These are phyloP conservation scores for Simmondsia chinensis DNA, from an alignment of 148 eudicot genomes.

Conservation along the genomic window DNA sequence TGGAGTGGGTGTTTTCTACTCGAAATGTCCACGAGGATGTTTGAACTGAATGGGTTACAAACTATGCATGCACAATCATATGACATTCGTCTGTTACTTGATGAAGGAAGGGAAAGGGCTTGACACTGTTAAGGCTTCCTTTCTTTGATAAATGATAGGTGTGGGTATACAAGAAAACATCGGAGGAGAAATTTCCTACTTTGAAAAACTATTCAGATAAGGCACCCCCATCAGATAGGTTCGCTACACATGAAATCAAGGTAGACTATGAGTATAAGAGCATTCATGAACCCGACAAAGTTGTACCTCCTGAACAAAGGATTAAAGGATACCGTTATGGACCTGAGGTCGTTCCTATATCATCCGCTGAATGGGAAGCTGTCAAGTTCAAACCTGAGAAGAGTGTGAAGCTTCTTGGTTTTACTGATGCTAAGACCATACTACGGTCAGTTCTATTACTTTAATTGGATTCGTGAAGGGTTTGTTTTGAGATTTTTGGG, in stretches of 20 bases:
- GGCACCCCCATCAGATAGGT: constrained; percentile 88
- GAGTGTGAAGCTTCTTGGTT: constrained; percentile 89
- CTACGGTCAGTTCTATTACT: constrained; percentile 42
- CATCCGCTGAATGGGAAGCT: constrained; percentile 90
- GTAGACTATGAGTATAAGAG: constrained; percentile 83
- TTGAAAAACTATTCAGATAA: constrained; percentile 94
- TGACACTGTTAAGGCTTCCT: no score
- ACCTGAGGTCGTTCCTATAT: constrained; percentile 93
- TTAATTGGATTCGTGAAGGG: neutral
- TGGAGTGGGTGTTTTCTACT: no score
- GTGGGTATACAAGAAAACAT: constrained; percentile 98
- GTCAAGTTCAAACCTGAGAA: constrained; percentile 94
- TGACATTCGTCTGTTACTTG: neutral
- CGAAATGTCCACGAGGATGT: no score
- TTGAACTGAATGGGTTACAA: no score
- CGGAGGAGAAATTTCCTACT: constrained; percentile 86
- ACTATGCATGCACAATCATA: no score
- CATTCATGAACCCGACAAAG: constrained; percentile 47
- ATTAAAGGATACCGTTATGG: constrained; percentile 96
- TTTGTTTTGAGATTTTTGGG: neutral
- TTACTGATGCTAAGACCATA: constrained; percentile 76
- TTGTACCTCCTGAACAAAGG: constrained; percentile 92
- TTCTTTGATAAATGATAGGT: constrained; percentile 32
- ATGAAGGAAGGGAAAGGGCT: no score
- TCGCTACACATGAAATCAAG: constrained; percentile 92